phyloP scores from a whole-genome alignment of 2,329 filamentous ascomycete species.

The Phyllosticta citriasiana region DNA sequence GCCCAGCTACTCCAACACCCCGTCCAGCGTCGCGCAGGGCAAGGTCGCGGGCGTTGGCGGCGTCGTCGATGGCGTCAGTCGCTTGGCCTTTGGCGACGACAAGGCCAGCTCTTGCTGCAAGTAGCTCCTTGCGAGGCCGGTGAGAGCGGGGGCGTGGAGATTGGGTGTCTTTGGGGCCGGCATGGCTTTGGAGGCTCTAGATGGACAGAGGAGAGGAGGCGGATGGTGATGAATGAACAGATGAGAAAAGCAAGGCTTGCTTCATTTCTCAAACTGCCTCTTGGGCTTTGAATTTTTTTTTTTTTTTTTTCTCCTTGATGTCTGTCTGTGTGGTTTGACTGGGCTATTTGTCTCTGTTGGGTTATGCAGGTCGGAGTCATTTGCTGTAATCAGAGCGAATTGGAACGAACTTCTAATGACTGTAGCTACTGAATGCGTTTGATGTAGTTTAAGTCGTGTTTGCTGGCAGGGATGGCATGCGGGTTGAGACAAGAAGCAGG shows the following conservation, averaged over 20 bases:
- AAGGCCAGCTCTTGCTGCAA: conserved; percentile 1
- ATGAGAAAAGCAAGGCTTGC: not conserved
- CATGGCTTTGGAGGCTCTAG: not conserved
- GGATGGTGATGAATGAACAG: not conserved
- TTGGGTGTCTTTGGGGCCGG: not conserved
- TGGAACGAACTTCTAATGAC: not conserved
- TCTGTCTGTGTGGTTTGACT: not conserved
- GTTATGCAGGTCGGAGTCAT: not conserved
- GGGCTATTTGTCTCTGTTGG: not conserved
- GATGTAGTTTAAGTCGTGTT: not conserved
- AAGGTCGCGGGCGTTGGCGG: conserved; percentile 10
- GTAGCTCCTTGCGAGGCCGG: not conserved
- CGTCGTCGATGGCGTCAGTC: conserved; percentile 41
- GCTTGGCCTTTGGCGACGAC: conserved; percentile 31
- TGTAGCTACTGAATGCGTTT: not conserved
- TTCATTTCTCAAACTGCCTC: not conserved
- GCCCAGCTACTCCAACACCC: conserved; percentile 62
- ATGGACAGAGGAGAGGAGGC: not conserved
- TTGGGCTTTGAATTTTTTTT: no score
- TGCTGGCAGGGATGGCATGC: no score
- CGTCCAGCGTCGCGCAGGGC: conserved; percentile 53
- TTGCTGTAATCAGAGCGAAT: not conserved
- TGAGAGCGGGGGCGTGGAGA: not conserved
- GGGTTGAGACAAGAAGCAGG: no score
- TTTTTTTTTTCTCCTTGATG: not conserved